Conservation (phyloP, 83 land plant genomes). For the Thuja plicata region DNA sequence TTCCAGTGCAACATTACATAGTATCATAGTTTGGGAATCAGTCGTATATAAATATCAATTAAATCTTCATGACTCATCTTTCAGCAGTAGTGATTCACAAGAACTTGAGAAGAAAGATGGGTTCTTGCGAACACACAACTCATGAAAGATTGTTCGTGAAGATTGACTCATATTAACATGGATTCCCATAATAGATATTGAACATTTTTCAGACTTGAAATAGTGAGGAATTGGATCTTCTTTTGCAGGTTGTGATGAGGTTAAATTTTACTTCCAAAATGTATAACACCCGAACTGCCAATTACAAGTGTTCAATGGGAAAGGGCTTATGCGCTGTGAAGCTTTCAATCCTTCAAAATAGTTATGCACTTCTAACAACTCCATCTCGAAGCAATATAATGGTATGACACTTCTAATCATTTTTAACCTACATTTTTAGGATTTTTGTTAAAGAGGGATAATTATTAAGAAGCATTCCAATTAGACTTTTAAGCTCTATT, state of each 20-base stretch:
- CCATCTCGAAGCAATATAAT: neutral
- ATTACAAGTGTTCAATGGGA: slow-evolving; percentile 7
- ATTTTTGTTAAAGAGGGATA: neutral
- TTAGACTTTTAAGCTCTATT: too few relatives aligned
- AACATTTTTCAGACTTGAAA: neutral
- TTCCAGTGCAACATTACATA: too few relatives aligned
- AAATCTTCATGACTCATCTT: too few relatives aligned
- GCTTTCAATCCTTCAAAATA: neutral
- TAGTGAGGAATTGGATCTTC: neutral
- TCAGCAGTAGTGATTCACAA: too few relatives aligned
- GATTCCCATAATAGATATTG: neutral
- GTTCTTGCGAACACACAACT: too few relatives aligned
- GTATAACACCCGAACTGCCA: neutral
- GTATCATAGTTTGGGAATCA: too few relatives aligned
- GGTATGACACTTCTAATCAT: neutral
- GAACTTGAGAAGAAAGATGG: too few relatives aligned
- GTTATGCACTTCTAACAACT: slow-evolving; percentile 10
- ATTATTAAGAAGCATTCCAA: too few relatives aligned
- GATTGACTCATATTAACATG: neutral
- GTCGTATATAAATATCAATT: too few relatives aligned
- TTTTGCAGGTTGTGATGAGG: slow-evolving; percentile 3
- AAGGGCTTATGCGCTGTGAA: slow-evolving; percentile 5
- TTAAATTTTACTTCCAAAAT: slow-evolving; percentile 14
- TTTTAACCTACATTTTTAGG: neutral
- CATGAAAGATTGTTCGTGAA: neutral